phyloP scores from a whole-genome alignment of 805 yeast genomes.

The Groenewaldozyma salmanticensis region DNA sequence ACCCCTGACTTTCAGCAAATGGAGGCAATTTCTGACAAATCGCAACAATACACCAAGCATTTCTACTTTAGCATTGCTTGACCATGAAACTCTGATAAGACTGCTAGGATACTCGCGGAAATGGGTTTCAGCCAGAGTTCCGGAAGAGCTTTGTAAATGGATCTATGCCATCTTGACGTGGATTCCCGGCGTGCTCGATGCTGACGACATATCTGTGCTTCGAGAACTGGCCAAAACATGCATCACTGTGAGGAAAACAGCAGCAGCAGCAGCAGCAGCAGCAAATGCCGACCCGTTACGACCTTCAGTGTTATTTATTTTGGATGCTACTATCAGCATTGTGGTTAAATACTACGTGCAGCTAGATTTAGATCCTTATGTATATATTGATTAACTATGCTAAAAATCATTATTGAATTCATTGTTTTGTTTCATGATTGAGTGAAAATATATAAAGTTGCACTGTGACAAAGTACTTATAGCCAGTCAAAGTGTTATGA shows the following conservation, averaged over 20 bases:
- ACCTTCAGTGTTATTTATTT: neutral
- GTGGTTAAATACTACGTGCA: neutral
- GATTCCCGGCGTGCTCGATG: constrained; percentile 30
- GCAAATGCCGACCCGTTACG: neutral
- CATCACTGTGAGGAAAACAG: constrained; percentile 12
- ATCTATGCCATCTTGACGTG: constrained; percentile 31
- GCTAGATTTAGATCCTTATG: neutral
- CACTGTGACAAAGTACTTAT: too few species aligned
- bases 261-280: too few species aligned
- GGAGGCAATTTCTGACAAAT: constrained; percentile 35
- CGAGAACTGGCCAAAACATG: constrained; percentile 34
- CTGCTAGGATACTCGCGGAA: constrained; percentile 33
- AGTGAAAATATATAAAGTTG: too few species aligned
- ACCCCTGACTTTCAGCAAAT: constrained; percentile 31
- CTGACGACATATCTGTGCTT: constrained; percentile 32
- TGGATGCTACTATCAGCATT: neutral
- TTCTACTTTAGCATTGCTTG: constrained; percentile 27
- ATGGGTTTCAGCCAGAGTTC: constrained; percentile 32
- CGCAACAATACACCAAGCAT: constrained; percentile 24
- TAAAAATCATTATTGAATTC: too few species aligned
- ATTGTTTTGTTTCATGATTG: too few species aligned
- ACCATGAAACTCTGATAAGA: constrained; percentile 28
- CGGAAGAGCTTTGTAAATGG: constrained; percentile 30
- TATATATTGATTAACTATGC: neutral
- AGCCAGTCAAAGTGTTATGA: too few species aligned